Base-by-base conservation (phyloP, 1,284 basidiomycete species). In the Microbotryum saponariae region DNA sequence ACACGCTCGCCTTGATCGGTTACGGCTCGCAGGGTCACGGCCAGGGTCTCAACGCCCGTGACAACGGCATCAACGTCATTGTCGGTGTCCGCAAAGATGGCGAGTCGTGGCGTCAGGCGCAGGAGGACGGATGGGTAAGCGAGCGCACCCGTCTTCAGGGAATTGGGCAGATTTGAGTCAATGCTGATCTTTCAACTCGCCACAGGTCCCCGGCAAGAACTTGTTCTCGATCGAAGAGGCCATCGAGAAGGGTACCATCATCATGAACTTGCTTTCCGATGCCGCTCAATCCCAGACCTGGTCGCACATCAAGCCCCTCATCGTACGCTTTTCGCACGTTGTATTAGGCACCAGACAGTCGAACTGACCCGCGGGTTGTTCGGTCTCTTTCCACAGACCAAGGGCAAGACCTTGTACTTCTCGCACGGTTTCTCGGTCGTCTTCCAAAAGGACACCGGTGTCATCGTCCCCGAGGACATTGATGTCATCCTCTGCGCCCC, bases 321-420 rank as follows among this genome's bases (percentile, higher is more conserved):
- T 73, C 67, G 67, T 66, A 23, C 52, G 67, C 58, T 31, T 3
- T 6, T 23, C 31, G 31, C 31, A 10, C 31, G 4, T 23, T 37
- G 14, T n/a, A 10, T 23, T 8, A 10, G 14, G 37, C 16, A 42
- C 14, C 16, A 42, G 12, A 3, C 10, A 42, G 2, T 42, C 12
- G 37, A 18, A 4, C 37, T 42, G 37, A 42, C 37, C 12, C 37
- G 37, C 37, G 16, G 14, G 37, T 33, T 23, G n/a, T 42, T 12
- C 37, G 4, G 18, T 10, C 25, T 9, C 23, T 20, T 27, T 33
- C 3, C 29, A 2, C 91, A 97, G 81, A 97, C 91, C 78, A 92
- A 94, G 84, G 93, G 91, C 79, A 97, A 98, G 84, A 98, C 96
- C 27, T 87, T 99, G 71, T 97, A 98, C 87, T 99, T 98, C 82